Percentiles rank a stretch among this genome's conserved stretches.
Conservation (phyloP, 176 grass and related monocot genomes). For the Lolium perenne region DNA sequence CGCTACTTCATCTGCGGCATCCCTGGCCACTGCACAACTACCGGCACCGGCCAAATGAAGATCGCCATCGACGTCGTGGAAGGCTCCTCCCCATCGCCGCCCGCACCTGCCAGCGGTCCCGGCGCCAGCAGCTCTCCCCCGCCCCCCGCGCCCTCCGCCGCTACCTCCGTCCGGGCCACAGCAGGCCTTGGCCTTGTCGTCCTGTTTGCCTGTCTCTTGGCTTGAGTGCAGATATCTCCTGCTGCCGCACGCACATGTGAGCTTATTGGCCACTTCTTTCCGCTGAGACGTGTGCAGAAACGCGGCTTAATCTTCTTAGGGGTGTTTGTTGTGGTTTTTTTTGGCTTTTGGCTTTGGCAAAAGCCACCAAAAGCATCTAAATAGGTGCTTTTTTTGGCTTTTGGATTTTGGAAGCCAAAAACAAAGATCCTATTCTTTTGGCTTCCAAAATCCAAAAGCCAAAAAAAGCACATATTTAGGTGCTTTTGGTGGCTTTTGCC, state of each 20-base stretch:
- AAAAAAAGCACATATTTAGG: too few relatives aligned
- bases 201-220: slow-evolving; percentile 15
- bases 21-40: slow-evolving; percentile 41
- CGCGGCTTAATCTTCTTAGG: too few relatives aligned
- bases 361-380: too few relatives aligned
- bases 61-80: slow-evolving; percentile 47
- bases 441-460: too few relatives aligned
- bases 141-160: not conserved
- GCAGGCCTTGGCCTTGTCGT: not conserved
- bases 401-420: too few relatives aligned
- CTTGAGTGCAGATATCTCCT: not conserved
- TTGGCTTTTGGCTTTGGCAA: too few relatives aligned
- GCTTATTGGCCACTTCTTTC: too few relatives aligned
- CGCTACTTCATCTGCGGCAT: slow-evolving; percentile 76
- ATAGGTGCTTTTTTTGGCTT: too few relatives aligned
- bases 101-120: slow-evolving; percentile 16
- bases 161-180: not conserved
- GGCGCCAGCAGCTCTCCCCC: not conserved
- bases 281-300: too few relatives aligned
- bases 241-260: not conserved
- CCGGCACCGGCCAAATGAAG: slow-evolving; percentile 49
- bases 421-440: too few relatives aligned
- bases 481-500: too few relatives aligned
- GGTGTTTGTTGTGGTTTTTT: too few relatives aligned
- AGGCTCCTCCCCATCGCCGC: not conserved